A percentile compares a stretch with the other conserved stretches of the same genome.
phyloP scores from a whole-genome alignment of 257 asterid species.

The Lycium barbarum region DNA sequence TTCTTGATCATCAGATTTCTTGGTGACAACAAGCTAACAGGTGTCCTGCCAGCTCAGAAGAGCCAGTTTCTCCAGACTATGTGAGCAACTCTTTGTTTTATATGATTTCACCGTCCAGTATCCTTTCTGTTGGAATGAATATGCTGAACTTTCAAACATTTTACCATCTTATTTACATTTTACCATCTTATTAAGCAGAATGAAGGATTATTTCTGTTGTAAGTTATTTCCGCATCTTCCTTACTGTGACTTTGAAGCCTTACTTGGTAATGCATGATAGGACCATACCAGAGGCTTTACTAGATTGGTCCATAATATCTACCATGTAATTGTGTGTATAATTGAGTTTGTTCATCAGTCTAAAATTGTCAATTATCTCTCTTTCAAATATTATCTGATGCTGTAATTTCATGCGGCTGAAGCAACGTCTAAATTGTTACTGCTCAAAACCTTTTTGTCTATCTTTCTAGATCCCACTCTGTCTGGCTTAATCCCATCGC shows the following conservation, averaged over 20 bases:
- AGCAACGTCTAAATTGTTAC: background rate
- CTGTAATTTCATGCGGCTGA: background rate
- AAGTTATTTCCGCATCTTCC: background rate
- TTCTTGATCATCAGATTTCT: slow-evolving; percentile 66
- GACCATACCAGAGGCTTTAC: background rate
- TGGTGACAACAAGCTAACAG: slow-evolving; percentile 74
- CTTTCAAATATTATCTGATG: background rate
- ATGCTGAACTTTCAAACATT: background rate
- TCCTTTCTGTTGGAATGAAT: background rate
- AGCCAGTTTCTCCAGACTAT: slow-evolving; percentile 51
- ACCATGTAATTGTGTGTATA: background rate
- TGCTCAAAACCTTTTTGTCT: background rate
- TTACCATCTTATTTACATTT: too few species aligned
- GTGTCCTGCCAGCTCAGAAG: slow-evolving; percentile 61
- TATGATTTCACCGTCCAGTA: background rate
- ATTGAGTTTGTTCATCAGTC: background rate
- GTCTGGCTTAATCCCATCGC: too few species aligned
- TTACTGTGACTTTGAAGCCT: background rate
- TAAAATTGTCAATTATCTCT: background rate
- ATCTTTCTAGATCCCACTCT: background rate
- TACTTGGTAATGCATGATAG: background rate
- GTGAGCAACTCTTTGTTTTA: slow-evolving; percentile 46
- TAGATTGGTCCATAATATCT: background rate
- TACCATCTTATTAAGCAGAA: background rate
- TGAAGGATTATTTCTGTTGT: background rate